Base-by-base conservation (phyloP, 2,329 filamentous ascomycete genomes). In the Aspergillus sp. region DNA sequence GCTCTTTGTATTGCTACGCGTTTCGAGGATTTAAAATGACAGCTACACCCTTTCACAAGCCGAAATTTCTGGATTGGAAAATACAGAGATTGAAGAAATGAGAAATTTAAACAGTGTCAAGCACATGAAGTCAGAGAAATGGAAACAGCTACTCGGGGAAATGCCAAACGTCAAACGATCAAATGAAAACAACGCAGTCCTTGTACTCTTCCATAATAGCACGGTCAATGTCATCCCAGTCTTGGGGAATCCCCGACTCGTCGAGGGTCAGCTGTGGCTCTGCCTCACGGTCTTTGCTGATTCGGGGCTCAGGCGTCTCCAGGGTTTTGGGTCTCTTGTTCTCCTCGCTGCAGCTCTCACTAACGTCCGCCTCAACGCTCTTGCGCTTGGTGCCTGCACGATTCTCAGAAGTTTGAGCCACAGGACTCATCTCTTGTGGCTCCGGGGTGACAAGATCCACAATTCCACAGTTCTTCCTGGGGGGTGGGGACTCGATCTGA, bases 161-260 rank as follows among this genome's bases (percentile, higher is more conserved):
- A 30, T 51, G 25, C 7, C 30, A 41, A 46, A 43, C 45, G n/a
- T n/a, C 30, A 48, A 30, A 38, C 28, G 15, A 54, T 57, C 62
- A 77, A 47, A 77, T 68, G 58, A 80, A 75, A 54, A 79, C 74
- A 57, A 79, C 74, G 61, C 77, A 69, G 54, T 78, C 73, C 46
- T 75, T 75, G 61, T 78, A 80, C 62, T 80, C 76, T 57, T 78
- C 72, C 57, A 79, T 65, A 38, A 81, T 53, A 49, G 68, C 67
- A 47, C 72, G 71, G 51, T 77, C 77, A 25, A 80, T 71, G 30
- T 73, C 76, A 25, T 76, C 72, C 76, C 77, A 79, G 48, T 64
- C 63, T 17, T 41, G 17, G 23, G 25, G 28, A 17, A 25, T 13
- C 1, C 19, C 23, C n/a, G 25, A 13, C 55, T 9, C 49, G 49